Percentiles rank a stretch among this genome's conserved stretches.
Conservation (phyloP, 2,329 filamentous ascomycete species). For the Nemania sp. region DNA sequence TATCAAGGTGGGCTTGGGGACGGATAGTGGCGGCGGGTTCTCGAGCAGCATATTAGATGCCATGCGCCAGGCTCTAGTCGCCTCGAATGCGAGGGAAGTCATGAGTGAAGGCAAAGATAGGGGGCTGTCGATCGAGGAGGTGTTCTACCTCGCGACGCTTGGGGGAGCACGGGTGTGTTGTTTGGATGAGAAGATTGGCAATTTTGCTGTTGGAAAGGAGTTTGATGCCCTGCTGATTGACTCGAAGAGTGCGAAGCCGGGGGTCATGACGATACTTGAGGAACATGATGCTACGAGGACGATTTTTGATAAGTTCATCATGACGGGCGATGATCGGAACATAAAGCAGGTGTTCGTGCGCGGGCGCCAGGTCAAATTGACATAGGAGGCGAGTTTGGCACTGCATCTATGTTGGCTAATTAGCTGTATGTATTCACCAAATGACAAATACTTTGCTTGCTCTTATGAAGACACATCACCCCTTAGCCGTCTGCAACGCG, state of each 20-base stretch:
- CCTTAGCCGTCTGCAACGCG: no score
- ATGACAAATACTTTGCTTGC: no score
- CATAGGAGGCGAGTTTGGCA: not conserved
- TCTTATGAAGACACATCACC: no score
- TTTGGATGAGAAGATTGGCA: constrained; percentile 57
- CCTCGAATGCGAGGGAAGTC: constrained; percentile 52
- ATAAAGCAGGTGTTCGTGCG: constrained; percentile 58
- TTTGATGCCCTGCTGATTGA: constrained; percentile 62
- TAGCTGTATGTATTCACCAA: no score
- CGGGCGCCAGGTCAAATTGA: constrained; percentile 44
- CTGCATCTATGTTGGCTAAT: not conserved
- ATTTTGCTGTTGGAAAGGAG: constrained; percentile 61
- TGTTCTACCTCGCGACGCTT: constrained; percentile 63
- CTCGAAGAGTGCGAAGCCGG: constrained; percentile 34
- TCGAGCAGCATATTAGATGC: constrained; percentile 61
- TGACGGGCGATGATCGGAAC: constrained; percentile 68
- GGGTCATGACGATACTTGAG: constrained; percentile 57
- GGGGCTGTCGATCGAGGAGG: constrained; percentile 53
- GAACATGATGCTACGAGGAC: constrained; percentile 49
- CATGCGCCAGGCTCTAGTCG: constrained; percentile 62
- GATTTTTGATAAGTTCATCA: constrained; percentile 65
- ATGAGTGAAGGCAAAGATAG: constrained; percentile 46
- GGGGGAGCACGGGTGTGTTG: constrained; percentile 64
- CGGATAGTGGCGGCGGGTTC: constrained; percentile 66
- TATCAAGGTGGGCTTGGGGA: constrained; percentile 69